Evolutionary conservation across 352 stramenopile genomes (phyloP).

Genomic region (Pythium utonaiense): DNA sequence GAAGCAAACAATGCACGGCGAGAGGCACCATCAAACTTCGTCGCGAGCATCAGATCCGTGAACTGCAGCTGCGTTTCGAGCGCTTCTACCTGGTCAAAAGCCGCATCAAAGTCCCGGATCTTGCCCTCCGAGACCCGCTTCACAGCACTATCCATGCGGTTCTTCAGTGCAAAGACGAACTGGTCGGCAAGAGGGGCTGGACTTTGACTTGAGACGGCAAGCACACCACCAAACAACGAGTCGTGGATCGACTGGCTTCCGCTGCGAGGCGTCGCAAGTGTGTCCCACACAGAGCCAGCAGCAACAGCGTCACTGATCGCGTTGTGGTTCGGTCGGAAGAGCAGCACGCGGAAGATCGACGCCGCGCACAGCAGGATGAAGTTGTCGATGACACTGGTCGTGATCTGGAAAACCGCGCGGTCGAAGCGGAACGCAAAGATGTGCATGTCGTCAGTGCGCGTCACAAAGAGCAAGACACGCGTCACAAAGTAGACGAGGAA

Average conservation of each 20-base stretch:
- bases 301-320: conserved; percentile 15
- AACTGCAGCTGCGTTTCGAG: conserved; percentile 28
- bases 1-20: conserved; percentile 18
- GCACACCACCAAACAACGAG: conserved; percentile 14
- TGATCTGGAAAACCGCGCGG: conserved; percentile 27
- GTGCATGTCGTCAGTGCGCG: conserved; percentile 21
- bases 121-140: conserved; percentile 17
- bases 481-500: conserved; percentile 19
- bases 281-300: conserved; percentile 18
- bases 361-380: conserved; percentile 22
- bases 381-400: conserved; percentile 23
- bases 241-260: conserved; percentile 16
- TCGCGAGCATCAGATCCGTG: conserved; percentile 19
- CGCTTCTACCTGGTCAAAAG: conserved; percentile 24
- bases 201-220: conserved; percentile 16
- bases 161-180: conserved; percentile 24
- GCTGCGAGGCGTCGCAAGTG: conserved; percentile 11
- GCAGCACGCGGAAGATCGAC: conserved; percentile 29
- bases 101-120: conserved; percentile 7
- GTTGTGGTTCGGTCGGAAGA: conserved; percentile 25
- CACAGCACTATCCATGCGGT: conserved; percentile 21
- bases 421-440: conserved; percentile 23
- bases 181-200: conserved; percentile 20
- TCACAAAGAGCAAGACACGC: conserved; percentile 22
- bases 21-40: conserved; percentile 20